Conservation (phyloP, 2,329 filamentous ascomycete genomes). For the Aspergillus niger region DNA sequence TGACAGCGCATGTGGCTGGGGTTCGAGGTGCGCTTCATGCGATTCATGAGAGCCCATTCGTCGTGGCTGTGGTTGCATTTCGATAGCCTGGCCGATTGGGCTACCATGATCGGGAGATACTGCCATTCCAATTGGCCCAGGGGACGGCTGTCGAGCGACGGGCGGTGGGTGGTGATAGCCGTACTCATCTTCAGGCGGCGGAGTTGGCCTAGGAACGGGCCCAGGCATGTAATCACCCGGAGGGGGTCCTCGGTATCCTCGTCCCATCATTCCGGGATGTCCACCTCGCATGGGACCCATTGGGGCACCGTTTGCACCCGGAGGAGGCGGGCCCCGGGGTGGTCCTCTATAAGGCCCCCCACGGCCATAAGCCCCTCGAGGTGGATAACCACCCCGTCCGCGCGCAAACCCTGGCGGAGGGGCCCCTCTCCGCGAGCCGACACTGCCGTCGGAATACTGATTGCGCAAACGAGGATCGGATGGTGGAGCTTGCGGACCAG, state of each 20-base stretch:
- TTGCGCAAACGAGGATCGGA: constrained; percentile 48
- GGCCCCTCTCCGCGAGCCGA: constrained; percentile 46
- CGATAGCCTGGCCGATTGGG: constrained; percentile 66
- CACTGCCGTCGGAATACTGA: constrained; percentile 51
- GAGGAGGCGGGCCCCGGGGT: constrained; percentile 36
- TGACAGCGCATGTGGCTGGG: constrained; percentile 30
- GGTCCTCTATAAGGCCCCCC: constrained; percentile 41
- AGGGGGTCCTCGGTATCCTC: constrained; percentile 47
- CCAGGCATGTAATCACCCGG: constrained; percentile 54
- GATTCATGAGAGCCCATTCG: constrained; percentile 37
- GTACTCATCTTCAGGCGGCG: constrained; percentile 31
- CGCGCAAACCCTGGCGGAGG: constrained; percentile 48
- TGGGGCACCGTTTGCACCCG: constrained; percentile 47
- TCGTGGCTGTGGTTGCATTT: constrained; percentile 75
- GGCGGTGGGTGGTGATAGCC: constrained; percentile 28
- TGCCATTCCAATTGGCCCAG: constrained; percentile 38
- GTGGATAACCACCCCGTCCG: constrained; percentile 59
- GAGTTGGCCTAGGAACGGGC: constrained; percentile 25
- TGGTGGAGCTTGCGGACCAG: constrained; percentile 35
- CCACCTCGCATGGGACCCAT: constrained; percentile 38
- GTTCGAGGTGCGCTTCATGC: constrained; percentile 35
- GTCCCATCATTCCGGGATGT: constrained; percentile 46
- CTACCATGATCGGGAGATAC: constrained; percentile 36
- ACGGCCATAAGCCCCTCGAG: constrained; percentile 48
- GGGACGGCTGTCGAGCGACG: constrained; percentile 34